Evolutionary conservation across 2,329 filamentous ascomycete genomes (phyloP).

Genomic region (Diplodia mutila): DNA sequence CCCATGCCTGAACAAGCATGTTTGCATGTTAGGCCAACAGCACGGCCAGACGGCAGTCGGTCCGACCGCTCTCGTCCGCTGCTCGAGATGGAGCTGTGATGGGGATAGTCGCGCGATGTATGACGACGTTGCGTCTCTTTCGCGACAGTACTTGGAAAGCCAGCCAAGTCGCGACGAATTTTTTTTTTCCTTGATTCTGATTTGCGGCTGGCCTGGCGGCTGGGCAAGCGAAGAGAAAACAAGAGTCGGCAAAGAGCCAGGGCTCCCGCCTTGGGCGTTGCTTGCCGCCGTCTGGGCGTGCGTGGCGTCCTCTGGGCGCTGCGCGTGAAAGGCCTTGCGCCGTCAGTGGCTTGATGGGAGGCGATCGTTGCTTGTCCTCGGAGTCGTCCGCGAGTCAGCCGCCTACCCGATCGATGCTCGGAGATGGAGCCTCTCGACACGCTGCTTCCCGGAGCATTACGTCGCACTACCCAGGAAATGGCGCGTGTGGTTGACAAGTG

Average conservation of each 20-base stretch:
- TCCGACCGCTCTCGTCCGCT: not conserved
- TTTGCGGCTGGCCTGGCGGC: slow-evolving; percentile 8
- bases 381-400: not conserved
- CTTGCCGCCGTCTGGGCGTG: slow-evolving; percentile 12
- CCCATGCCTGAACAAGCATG: not conserved
- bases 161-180: not conserved
- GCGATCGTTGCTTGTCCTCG: slow-evolving; percentile 20
- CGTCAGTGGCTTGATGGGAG: slow-evolving; percentile 21
- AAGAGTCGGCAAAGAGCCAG: not conserved
- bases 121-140: not conserved
- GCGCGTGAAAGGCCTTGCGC: not conserved
- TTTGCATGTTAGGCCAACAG: slow-evolving; percentile 19
- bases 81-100: not conserved
- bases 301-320: not conserved
- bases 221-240: not conserved
- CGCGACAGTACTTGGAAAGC: not conserved
- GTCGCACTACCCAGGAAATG: slow-evolving; percentile 5
- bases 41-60: slow-evolving; percentile 7
- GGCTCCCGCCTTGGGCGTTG: not conserved
- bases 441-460: not conserved
- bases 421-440: slow-evolving; percentile 7
- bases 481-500: not conserved
- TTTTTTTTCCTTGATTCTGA: slow-evolving; percentile 3
- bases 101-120: slow-evolving; percentile 9
- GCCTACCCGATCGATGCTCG: slow-evolving; percentile 17